Base-by-base conservation (phyloP, 2,329 filamentous ascomycete species). In the Fusarium mundagurra region DNA sequence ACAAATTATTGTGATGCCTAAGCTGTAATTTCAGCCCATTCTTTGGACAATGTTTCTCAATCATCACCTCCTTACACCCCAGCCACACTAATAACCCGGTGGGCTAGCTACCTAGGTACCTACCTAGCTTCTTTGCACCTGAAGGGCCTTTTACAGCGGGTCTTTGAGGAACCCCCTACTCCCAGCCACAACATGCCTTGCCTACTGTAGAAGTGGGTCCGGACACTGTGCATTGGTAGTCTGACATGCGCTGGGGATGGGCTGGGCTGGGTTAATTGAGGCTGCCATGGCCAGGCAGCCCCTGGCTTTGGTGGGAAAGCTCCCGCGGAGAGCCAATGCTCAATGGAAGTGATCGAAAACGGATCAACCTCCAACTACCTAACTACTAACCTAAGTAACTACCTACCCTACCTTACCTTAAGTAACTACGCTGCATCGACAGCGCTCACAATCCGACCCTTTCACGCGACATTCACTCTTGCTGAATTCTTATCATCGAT, bases 161-260 rank as follows among this genome's bases (percentile, higher is more conserved):
- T 41, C 71, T 47, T 41, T 45, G 61, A 69, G 69, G 74, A 61
- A 67, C 61, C 71, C 67, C 76, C 62, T 77, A 71, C 60, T 62
- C 67, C 76, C 63, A 78, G 76, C 74, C 76, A 76, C 75, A 77
- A 76, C 75, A 77, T 61, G 68, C 62, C 62, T 39, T 61, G 29
- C 24, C 27, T 31, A 53, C 33, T 29, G 44, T 45, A 45, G 64
- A 39, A 60, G 74, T 62, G 55, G 69, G 54, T 54, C 69, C 55
- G 66, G 65, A 69, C 74, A 77, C 76, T 76, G 66, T 74, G 63
- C 66, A 70, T 62, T 51, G 55, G 55, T 36, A 68, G 69, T 71
- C 60, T 78, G 76, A 74, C 72, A 75, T 64, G 65, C 57, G 65
- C 67, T 66, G 48, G 31, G 31, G 65, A 65, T 67, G 45, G 27